Percentiles rank a stretch among this genome's conserved stretches.
These are phyloP conservation scores for Komagataella pastoris DNA, from an alignment of 805 yeast genomes.

Conservation along the genomic window DNA sequence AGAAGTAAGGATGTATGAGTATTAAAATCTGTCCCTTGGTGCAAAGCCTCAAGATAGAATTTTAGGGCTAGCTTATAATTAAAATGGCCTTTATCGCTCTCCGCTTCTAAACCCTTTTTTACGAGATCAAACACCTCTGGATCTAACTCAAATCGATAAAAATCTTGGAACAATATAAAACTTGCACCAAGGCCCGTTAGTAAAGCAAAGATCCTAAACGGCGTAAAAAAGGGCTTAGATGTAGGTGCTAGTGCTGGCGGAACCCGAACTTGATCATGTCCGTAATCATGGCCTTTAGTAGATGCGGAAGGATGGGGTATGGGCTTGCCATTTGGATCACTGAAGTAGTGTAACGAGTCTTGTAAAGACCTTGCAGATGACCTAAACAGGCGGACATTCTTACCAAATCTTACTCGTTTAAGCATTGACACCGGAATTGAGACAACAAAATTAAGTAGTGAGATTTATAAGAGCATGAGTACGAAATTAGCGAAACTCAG, in stretches of 20 bases:
- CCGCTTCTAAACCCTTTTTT: conserved; percentile 75
- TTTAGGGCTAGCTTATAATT: conserved; percentile 59
- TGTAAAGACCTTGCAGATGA: neutral
- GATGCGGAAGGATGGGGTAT: neutral
- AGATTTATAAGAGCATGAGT: no score
- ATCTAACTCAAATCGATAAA: neutral
- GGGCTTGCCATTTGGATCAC: neutral
- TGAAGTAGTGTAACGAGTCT: neutral
- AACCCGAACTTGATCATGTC: neutral
- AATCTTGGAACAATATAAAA: neutral
- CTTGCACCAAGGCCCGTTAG: neutral
- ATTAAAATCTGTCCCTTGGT: conserved; percentile 40
- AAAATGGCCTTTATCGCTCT: conserved; percentile 49
- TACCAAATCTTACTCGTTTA: neutral
- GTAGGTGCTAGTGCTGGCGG: neutral
- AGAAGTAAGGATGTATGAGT: conserved; percentile 83
- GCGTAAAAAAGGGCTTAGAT: neutral
- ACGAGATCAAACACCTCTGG: conserved; percentile 48
- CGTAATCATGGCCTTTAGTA: neutral
- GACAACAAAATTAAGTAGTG: no score
- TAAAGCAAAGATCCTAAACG: neutral
- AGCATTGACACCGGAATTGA: neutral
- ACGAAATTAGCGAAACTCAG: neutral
- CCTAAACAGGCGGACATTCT: neutral
- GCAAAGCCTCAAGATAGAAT: conserved; percentile 63